Evolutionary conservation across 2,329 filamentous ascomycete species (phyloP).

Genomic region (Leptographium radiaticola): DNA sequence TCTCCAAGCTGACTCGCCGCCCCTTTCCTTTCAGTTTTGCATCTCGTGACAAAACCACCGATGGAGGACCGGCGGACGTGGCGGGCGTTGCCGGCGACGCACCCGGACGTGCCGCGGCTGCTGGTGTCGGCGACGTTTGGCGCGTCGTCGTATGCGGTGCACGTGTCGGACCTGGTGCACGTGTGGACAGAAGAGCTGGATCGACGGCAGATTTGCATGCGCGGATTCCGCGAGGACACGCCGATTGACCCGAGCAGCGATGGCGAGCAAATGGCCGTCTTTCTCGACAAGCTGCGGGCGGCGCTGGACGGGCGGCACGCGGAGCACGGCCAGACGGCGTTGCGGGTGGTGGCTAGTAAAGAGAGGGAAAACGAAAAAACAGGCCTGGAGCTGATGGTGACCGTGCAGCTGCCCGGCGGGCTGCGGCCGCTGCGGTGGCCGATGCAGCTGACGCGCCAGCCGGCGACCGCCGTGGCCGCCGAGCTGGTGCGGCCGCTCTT

Average conservation of each 20-base stretch:
- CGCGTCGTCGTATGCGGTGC: conserved; percentile 43
- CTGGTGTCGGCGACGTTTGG: conserved; percentile 48
- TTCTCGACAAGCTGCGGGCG: conserved; percentile 39
- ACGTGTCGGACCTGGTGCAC: conserved; percentile 58
- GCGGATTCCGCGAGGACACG: conserved; percentile 49
- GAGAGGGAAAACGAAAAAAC: conserved; percentile 14
- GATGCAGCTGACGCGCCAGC: conserved; percentile 38
- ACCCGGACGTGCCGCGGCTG: conserved; percentile 40
- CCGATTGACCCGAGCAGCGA: conserved; percentile 64
- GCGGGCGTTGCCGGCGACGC: conserved; percentile 32
- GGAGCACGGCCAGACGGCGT: conserved; percentile 4
- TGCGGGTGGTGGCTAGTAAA: conserved; percentile 15
- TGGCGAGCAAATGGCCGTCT: conserved; percentile 50
- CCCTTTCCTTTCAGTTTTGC: not conserved
- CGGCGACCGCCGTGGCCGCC: conserved; percentile 28
- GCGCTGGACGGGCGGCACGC: not conserved
- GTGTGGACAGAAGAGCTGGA: conserved; percentile 60
- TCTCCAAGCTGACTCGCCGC: too few relatives aligned
- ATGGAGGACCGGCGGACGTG: conserved; percentile 21
- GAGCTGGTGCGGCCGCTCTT: conserved; percentile 40
- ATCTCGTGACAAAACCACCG: not conserved
- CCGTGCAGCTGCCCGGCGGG: conserved; percentile 47
- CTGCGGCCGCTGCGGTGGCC: conserved; percentile 53
- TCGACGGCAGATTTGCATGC: conserved; percentile 45
- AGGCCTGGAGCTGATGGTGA: conserved; percentile 40